Conservation (phyloP, 2,329 filamentous ascomycete species). For the Trichophyton schoenleinii region DNA sequence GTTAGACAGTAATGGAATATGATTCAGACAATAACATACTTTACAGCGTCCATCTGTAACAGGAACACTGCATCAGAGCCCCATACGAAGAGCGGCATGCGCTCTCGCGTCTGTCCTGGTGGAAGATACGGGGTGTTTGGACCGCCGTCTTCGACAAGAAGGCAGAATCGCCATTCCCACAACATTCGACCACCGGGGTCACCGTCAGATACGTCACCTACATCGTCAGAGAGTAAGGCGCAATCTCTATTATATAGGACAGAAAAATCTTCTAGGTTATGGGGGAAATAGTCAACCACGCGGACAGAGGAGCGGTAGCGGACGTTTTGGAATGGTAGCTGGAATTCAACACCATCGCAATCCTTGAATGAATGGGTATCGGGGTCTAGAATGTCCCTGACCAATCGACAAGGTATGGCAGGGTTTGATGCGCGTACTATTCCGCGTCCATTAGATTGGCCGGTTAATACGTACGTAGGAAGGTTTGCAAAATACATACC, state of each 20-base stretch:
- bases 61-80: slow-evolving; percentile 45
- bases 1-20: background rate
- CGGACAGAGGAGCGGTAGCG: slow-evolving; percentile 59
- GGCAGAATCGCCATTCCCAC: slow-evolving; percentile 78
- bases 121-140: slow-evolving; percentile 17
- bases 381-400: slow-evolving; percentile 40
- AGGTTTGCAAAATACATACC: slow-evolving; percentile 23
- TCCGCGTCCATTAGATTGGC: background rate
- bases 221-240: slow-evolving; percentile 35
- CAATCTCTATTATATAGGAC: slow-evolving; percentile 38
- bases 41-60: slow-evolving; percentile 41
- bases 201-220: slow-evolving; percentile 18
- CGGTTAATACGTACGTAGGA: background rate
- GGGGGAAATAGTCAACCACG: slow-evolving; percentile 71
- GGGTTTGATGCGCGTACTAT: slow-evolving; percentile 38
- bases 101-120: slow-evolving; percentile 28
- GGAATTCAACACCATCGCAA: slow-evolving; percentile 32
- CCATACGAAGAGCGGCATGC: slow-evolving; percentile 57
- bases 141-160: slow-evolving; percentile 61
- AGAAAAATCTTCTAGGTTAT: slow-evolving; percentile 58
- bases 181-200: slow-evolving; percentile 13
- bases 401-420: slow-evolving; percentile 27
- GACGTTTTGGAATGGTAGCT: slow-evolving; percentile 59
- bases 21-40: slow-evolving; percentile 32
- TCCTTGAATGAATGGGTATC: slow-evolving; percentile 36